Evolutionary conservation across 2,329 filamentous ascomycete genomes (phyloP), one percentile per base, ranked within the genome.

Genomic region (Helotiales sp.): DNA sequence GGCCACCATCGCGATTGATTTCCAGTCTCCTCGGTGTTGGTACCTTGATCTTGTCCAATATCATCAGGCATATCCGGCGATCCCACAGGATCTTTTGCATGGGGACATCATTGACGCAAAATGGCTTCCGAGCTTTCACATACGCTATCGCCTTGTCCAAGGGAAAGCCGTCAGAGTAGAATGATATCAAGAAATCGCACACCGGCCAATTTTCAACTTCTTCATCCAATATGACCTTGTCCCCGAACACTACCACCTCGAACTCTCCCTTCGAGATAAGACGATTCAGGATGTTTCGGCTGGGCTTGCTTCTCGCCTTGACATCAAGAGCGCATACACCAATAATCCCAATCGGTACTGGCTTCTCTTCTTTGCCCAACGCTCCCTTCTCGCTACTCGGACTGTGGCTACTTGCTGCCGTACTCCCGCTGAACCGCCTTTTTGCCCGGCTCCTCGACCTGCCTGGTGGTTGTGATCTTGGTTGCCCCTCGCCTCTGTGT

Each of bases 41-140:
- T 2, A 99, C 93, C 58, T 88, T 86, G 71, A 98, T 90, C 67
- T 89, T 87, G 72, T 98, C 93, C 49, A 99, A 80, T 30, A 99
- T 89, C 56, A 84, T 86, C 19, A 99, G 81, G 67, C 95, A 98
- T 24, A 98, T 79, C 31, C 96, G 87, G 48, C 96, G 86, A 73
- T 99, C 95, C 95, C 95, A 99, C 2, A 99, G 79, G 5, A 99
- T 86, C 73, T 96, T 93, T 73, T 99, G 95, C 91, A 99, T 97
- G 0, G 92, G 90, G 42, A 99, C 80, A 73, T 99, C 93, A 71
- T 99, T 99, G 70, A 99, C 93, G 71, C 93, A 97, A 67, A 97
- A 98, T 0, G 95, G 95, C 71, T 96, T 96, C 55, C 95, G 87
- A 10, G 96, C 83, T 69, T 92, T 91, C 61, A 92, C 91, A 73